Evolutionary conservation across 2,329 filamentous ascomycete genomes (phyloP).

Genomic region (Penicillium sp.): DNA sequence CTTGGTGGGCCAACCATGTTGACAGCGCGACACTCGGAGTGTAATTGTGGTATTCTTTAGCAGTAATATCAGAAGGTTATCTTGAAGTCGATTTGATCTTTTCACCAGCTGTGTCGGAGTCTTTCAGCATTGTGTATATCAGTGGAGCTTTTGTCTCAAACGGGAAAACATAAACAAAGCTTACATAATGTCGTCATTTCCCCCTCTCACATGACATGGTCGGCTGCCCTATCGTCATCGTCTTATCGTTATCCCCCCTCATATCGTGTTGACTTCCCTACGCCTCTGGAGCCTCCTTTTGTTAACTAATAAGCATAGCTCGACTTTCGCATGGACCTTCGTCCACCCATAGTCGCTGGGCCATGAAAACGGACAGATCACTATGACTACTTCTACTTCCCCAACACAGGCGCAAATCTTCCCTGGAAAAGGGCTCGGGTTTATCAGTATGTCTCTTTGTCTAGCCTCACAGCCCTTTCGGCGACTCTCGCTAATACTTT

Average conservation of each 20-base stretch:
- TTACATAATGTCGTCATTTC: conserved; percentile 15
- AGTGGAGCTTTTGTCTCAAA: conserved; percentile 8
- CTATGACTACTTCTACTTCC: conserved; percentile 36
- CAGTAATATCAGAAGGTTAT: background rate
- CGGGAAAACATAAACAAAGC: conserved; percentile 21
- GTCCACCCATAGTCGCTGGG: background rate
- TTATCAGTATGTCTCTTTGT: conserved; percentile 46
- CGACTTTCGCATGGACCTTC: background rate
- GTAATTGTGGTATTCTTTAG: background rate
- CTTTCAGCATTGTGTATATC: conserved; percentile 5
- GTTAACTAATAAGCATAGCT: background rate
- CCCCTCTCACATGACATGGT: conserved; percentile 22
- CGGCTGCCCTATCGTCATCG: conserved; percentile 5
- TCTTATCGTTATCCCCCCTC: conserved; percentile 7
- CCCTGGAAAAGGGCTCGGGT: conserved; percentile 65
- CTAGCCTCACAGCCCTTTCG: conserved; percentile 7
- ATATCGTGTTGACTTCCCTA: background rate
- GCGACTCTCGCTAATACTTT: conserved; percentile 21
- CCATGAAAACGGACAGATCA: conserved; percentile 14
- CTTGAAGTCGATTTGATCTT: background rate
- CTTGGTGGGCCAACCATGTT: conserved; percentile 56
- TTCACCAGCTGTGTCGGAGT: background rate
- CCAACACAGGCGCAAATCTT: conserved; percentile 56
- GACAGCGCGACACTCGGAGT: conserved; percentile 3
- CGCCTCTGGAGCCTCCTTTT: background rate